Percentiles rank a stretch among this genome's conserved stretches.
Evolutionary conservation across 257 asterid species (phyloP).

Genomic region (Scutellaria galericulata): DNA sequence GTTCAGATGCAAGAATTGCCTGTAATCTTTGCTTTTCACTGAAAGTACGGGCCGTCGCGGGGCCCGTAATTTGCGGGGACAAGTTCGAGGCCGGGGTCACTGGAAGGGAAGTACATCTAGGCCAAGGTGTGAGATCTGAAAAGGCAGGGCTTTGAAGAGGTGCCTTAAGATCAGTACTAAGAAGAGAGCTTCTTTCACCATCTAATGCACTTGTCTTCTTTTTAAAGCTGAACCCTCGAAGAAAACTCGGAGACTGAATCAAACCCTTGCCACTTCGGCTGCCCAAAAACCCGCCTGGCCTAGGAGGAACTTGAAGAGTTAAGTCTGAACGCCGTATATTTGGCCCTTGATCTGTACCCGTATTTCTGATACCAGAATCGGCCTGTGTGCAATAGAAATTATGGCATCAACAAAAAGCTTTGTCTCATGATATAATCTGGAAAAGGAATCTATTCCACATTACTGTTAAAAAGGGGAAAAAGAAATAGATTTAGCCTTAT

Average conservation of each 20-base stretch:
- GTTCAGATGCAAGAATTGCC: conserved; percentile 50
- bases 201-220: conserved; percentile 44
- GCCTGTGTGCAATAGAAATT: conserved; percentile 47
- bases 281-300: conserved; percentile 43
- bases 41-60: conserved; percentile 53
- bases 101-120: conserved; percentile 79
- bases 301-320: conserved; percentile 81
- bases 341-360: conserved; percentile 39
- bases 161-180: conserved; percentile 53
- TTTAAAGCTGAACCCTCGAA: conserved; percentile 77
- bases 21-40: conserved; percentile 59
- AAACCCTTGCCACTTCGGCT: conserved; percentile 50
- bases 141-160: conserved; percentile 60
- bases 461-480: neutral
- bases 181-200: conserved; percentile 75
- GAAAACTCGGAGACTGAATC: conserved; percentile 56
- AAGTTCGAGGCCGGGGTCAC: conserved; percentile 64
- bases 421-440: neutral
- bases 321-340: conserved; percentile 51
- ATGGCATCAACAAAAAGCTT: conserved; percentile 17
- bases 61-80: conserved; percentile 59
- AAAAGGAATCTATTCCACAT: neutral
- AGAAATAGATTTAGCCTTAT: neutral
- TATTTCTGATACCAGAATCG: conserved; percentile 37
- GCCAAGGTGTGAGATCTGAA: conserved; percentile 54